Evolutionary conservation across 78 protist genomes (phyloP).

Genomic region (Dictyostelium brefeldianum): DNA sequence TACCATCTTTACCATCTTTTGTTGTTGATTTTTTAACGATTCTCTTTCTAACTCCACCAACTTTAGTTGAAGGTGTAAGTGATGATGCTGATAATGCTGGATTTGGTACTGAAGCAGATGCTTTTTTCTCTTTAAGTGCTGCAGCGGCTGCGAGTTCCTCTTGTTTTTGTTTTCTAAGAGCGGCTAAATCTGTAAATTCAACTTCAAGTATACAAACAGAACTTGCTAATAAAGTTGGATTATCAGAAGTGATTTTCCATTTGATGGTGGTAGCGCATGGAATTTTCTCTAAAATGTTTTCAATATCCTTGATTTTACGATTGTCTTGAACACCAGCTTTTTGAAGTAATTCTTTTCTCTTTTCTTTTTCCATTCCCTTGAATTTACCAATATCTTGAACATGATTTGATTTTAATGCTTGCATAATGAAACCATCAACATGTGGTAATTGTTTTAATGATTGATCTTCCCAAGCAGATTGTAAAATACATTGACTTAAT

Average conservation of each 20-base stretch:
- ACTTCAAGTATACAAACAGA: constrained; percentile 25
- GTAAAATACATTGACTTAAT: constrained; percentile 50
- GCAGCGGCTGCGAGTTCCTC: constrained; percentile 8
- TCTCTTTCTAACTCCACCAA: constrained; percentile 7
- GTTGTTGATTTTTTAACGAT: neutral
- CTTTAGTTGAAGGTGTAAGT: neutral
- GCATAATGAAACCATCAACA: constrained; percentile 6
- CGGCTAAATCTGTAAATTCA: constrained; percentile 42
- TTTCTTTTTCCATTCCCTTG: constrained; percentile 14
- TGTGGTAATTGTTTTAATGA: constrained; percentile 64
- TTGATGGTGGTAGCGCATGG: constrained; percentile 44
- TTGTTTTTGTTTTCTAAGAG: constrained; percentile 36
- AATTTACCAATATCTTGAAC: constrained; percentile 30
- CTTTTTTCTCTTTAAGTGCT: neutral
- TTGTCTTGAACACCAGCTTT: neutral
- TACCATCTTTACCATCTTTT: neutral
- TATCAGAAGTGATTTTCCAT: neutral
- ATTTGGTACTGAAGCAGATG: neutral
- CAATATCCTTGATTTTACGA: constrained; percentile 21
- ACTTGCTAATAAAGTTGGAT: neutral
- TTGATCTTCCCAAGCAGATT: constrained; percentile 81
- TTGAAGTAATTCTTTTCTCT: constrained; percentile 18
- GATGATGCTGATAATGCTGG: neutral
- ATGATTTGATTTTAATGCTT: neutral
- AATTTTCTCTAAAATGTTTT: constrained; percentile 43